Evolutionary conservation across 2,329 filamentous ascomycete species (phyloP).

Genomic region (Neofusicoccum umdonicola): DNA sequence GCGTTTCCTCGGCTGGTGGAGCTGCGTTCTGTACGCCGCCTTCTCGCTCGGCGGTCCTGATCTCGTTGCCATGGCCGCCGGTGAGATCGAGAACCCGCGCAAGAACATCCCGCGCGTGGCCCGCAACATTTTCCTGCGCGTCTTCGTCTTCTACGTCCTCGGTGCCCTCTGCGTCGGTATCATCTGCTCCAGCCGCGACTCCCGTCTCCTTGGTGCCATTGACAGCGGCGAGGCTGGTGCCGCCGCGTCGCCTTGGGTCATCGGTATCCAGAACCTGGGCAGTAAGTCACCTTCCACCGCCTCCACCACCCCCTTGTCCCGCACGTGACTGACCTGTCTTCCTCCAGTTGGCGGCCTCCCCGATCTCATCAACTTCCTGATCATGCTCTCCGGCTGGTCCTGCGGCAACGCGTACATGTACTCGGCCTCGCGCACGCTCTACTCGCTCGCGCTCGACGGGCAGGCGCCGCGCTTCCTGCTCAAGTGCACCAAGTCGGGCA

Average conservation of each 20-base stretch:
- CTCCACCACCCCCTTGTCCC: background rate
- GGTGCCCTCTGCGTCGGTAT: constrained; percentile 56
- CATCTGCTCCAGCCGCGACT: constrained; percentile 53
- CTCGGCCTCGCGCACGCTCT: constrained; percentile 53
- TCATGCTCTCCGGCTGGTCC: constrained; percentile 55
- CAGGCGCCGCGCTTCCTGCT: constrained; percentile 55
- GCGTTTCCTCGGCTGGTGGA: constrained; percentile 58
- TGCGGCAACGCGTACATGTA: constrained; percentile 57
- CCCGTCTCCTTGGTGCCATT: constrained; percentile 41
- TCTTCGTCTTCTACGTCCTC: constrained; percentile 54
- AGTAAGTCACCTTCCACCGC: background rate
- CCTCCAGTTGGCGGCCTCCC: constrained; percentile 50
- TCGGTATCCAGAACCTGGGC: constrained; percentile 58
- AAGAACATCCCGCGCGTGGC: constrained; percentile 65
- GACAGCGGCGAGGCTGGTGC: constrained; percentile 14
- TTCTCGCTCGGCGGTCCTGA: constrained; percentile 51
- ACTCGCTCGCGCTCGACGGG: constrained; percentile 54
- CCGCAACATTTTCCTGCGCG: constrained; percentile 75
- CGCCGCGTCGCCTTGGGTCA: constrained; percentile 62
- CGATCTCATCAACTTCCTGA: constrained; percentile 58
- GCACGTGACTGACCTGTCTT: background rate
- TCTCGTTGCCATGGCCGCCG: constrained; percentile 50
- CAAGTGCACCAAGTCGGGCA: constrained; percentile 60
- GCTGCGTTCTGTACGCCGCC: constrained; percentile 50
- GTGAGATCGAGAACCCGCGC: constrained; percentile 46